phyloP scores from a whole-genome alignment of 768 basidiomycete species.

The Plicaturopsis crispa region DNA sequence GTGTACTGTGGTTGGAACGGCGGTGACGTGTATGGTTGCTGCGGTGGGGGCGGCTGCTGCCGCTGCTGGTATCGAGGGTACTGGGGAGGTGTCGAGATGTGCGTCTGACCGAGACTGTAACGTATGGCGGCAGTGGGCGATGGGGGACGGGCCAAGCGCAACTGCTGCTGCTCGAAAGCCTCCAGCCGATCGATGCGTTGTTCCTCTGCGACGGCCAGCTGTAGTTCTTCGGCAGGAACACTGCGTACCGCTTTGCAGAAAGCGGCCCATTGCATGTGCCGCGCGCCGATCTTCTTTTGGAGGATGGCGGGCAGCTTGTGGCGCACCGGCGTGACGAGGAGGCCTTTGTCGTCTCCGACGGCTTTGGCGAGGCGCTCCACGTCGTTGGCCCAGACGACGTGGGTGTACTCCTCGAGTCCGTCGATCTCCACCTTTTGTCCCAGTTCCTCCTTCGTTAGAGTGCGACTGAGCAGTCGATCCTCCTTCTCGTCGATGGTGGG shows the following conservation, averaged over 20 bases:
- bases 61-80: not conserved
- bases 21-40: not conserved
- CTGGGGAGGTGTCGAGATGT: too few species aligned
- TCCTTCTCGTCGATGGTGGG: slow-evolving; percentile 2
- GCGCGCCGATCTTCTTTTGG: not conserved
- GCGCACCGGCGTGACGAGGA: slow-evolving; percentile 8
- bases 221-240: not conserved
- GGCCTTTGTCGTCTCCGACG: slow-evolving; percentile 9
- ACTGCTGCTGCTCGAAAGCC: not conserved
- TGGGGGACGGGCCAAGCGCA: not conserved
- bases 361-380: slow-evolving; percentile 9
- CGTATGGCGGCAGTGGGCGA: not conserved
- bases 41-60: not conserved
- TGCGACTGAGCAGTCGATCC: slow-evolving; percentile 6
- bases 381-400: slow-evolving; percentile 17
- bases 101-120: not conserved
- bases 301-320: slow-evolving; percentile 3
- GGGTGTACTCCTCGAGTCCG: slow-evolving; percentile 12
- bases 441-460: slow-evolving; percentile 7
- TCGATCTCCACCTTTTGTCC: slow-evolving; percentile 12
- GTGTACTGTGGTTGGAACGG: not conserved
- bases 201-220: not conserved
- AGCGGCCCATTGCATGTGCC: not conserved
- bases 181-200: not conserved
- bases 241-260: not conserved